Percentiles rank a stretch among this genome's conserved stretches.
Evolutionary conservation across 345 rosid species (phyloP).

Genomic region (Euphorbia tirucalli): DNA sequence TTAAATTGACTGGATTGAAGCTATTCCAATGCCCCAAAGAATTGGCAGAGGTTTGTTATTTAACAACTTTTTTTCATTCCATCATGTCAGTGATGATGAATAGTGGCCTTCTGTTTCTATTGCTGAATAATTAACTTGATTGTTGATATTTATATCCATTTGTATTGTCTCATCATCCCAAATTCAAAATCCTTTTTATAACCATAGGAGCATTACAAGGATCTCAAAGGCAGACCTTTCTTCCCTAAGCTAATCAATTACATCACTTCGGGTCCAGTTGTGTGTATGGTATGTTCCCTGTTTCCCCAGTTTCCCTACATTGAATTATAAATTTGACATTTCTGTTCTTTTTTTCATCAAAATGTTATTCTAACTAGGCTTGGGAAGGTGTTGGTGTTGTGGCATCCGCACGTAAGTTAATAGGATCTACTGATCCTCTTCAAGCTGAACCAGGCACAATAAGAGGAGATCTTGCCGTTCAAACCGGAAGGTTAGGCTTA

Average conservation of each 20-base stretch:
- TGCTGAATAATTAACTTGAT: not conserved
- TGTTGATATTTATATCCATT: not conserved
- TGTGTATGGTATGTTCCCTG: constrained; percentile 73
- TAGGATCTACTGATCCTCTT: constrained; percentile 93
- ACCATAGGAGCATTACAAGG: constrained; percentile 86
- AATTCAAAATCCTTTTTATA: not conserved
- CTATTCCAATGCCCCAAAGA: constrained; percentile 79
- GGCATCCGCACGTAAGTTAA: constrained; percentile 88
- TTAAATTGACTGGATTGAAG: constrained; percentile 79
- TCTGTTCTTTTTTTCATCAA: constrained; percentile 1
- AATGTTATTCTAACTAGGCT: constrained; percentile 45
- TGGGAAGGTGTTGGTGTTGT: constrained; percentile 99
- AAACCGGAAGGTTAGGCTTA: constrained; percentile 84
- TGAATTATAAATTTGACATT: not conserved
- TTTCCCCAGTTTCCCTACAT: not conserved
- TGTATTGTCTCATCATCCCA: not conserved
- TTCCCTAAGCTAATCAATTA: constrained; percentile 74
- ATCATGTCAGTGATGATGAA: not conserved
- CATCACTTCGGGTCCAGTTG: constrained; percentile 94
- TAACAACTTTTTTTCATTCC: not conserved
- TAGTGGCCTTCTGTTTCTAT: not conserved
- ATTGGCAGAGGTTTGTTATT: constrained; percentile 74
- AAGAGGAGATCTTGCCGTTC: constrained; percentile 93
- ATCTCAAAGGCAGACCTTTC: constrained; percentile 82
- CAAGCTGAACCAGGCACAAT: constrained; percentile 98